Evolutionary conservation across 78 protist genomes (phyloP), one percentile per base, ranked within the genome.

Genomic region (Dictyostelium citrinum): DNA sequence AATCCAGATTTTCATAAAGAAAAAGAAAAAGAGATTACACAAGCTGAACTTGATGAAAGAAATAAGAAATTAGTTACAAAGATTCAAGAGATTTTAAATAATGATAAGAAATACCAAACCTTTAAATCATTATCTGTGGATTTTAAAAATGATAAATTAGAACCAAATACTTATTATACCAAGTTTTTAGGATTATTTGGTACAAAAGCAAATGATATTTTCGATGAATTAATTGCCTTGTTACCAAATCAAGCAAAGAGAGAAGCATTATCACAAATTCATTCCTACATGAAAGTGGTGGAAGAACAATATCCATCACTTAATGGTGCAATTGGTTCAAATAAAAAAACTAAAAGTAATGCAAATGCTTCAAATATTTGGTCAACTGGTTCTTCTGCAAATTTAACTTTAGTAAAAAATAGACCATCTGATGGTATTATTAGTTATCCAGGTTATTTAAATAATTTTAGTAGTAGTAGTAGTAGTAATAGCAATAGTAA

Each of bases 281-380:
- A 88, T 37, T 33, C 71, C 10, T 88, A 68, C 49, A 88, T 88
- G 93, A 88, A 78, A 58, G 76, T 77, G 1, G 45, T 88, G 2
- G 93, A 88, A 35, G 86, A 88, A 5, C 93, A 88, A 49, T 88
- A 88, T 46, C 93, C 93, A 67, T 78, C 86, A 17, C 51, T 88
- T 2, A 35, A 7, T 20, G 43, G 81, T 8, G 58, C 61, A 22
- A 43, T 75, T 41, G 24, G 51, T n/a, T 35, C 85, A 17, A 78
- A 58, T 17, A 14, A 78, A 39, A 86, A 88, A 41, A 76, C 46
- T 10, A 46, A 58, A 39, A 79, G 68, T 29, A 43, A 12, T 6
- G 37, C 39, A 29, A 68, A 37, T 8, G 3, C 55, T n/a, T 81
- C 64, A 55, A 74, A 71, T 29, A 55, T 76, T 51, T 88, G 93